Percentiles rank a stretch among this genome's conserved stretches.
These are phyloP conservation scores for Tausonia pullulans DNA, from an alignment of 1,284 basidiomycete genomes.

Conservation along the genomic window DNA sequence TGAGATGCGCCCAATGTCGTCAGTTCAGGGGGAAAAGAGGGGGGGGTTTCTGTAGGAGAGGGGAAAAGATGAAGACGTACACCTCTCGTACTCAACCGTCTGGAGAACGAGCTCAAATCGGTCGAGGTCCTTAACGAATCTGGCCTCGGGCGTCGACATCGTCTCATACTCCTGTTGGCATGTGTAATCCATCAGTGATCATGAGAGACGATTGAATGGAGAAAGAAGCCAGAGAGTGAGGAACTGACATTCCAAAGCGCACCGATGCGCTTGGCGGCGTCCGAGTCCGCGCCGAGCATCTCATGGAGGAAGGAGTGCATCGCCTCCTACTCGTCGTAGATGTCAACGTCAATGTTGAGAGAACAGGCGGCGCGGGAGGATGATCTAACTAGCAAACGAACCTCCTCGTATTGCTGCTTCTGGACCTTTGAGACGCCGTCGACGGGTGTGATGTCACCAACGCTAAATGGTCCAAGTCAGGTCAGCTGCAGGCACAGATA, in stretches of 20 bases:
- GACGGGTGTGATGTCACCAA: slow-evolving; percentile 86
- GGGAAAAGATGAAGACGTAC: slow-evolving; percentile 25
- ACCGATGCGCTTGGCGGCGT: slow-evolving; percentile 65
- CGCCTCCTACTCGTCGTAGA: slow-evolving; percentile 51
- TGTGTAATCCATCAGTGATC: neutral
- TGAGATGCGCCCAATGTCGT: too few relatives aligned
- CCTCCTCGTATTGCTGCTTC: slow-evolving; percentile 65
- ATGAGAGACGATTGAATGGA: neutral
- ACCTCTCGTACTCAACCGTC: slow-evolving; percentile 43
- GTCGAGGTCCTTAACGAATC: slow-evolving; percentile 90
- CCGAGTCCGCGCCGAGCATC: slow-evolving; percentile 65
- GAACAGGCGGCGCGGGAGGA: neutral
- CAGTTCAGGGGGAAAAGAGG: neutral
- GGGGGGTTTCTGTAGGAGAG: neutral
- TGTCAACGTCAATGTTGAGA: neutral
- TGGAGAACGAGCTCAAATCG: slow-evolving; percentile 79
- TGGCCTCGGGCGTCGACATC: slow-evolving; percentile 65
- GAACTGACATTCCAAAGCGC: slow-evolving; percentile 61
- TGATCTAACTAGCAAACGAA: slow-evolving; percentile 27
- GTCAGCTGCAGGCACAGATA: neutral
- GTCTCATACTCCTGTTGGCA: slow-evolving; percentile 74
- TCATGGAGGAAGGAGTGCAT: slow-evolving; percentile 83
- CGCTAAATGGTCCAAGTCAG: slow-evolving; percentile 31
- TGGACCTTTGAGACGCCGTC: slow-evolving; percentile 74
- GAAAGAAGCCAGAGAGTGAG: neutral